Evolutionary conservation across 1,284 basidiomycete genomes (phyloP), one percentile per base, ranked within the genome.

Genomic region (Chalciporus sp.): DNA sequence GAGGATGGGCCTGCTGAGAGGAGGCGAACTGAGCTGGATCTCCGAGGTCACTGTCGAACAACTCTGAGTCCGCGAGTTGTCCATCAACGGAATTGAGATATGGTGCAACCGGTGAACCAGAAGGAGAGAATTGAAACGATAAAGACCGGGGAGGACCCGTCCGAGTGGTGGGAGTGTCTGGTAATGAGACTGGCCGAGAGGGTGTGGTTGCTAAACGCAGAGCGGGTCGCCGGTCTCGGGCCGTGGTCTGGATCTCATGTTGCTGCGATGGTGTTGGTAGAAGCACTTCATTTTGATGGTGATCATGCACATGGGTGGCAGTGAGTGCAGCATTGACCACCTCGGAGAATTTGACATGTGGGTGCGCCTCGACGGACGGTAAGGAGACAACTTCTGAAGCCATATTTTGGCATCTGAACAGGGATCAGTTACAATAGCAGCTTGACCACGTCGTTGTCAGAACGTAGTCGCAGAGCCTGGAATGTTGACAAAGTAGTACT

Each of bases 141-240:
- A 90, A 74, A 0, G 88, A 88, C 37, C 88, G 78, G 9, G 88
- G 88, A 41, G 88, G 86, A 17, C 88, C 88, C 6, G 86, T 89
- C 45, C 88, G 77, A 46, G 75, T 73, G 5, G 85, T 82, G 11
- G 88, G 88, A 0, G 86, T 86, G 56, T 76, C 72, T 40, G 71
- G 76, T 27, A 68, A 66, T 41, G 62, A 59, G 9, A 51, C 29
- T 40, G 53, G 54, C 28, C 56, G 60, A 26, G 53, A 41, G 2
- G 57, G 26, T 5, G 53, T 33, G 14, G 51, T 56, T 41, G 51
- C 45, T 39, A 57, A 48, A 9, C 54, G 58, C 26, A 58, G 47
- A 8, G 45, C 27, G 20, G 57, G 58, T 44, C 50, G 55, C 10
- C 47, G 60, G 10, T 55, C 51, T 42, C 43, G 42, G 31, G 44